Conservation (phyloP, 768 basidiomycete genomes). For the Leccinum obscurum region DNA sequence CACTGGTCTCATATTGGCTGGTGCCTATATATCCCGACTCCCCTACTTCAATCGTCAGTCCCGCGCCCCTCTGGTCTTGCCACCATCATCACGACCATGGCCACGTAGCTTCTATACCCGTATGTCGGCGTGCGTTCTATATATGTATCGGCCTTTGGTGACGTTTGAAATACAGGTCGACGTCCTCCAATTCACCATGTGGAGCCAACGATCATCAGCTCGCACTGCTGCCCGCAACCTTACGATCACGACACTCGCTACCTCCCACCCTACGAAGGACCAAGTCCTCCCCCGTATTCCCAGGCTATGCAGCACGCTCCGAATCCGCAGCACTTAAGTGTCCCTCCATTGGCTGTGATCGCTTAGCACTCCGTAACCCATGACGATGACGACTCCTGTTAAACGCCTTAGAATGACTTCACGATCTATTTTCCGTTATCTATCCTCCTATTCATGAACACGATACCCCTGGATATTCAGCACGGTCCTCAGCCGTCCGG, state of each 20-base stretch:
- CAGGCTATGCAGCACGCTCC: background rate
- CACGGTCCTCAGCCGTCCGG: background rate
- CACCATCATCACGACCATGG: background rate
- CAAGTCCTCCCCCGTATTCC: constrained; percentile 14
- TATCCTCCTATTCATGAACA: background rate
- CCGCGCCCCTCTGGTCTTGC: background rate
- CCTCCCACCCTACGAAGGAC: constrained; percentile 15
- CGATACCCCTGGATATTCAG: constrained; percentile 4
- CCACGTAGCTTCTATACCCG: background rate
- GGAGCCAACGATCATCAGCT: background rate
- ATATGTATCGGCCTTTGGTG: background rate
- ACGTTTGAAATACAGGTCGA: constrained; percentile 1
- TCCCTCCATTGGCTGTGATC: constrained; percentile 3
- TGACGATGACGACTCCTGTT: background rate
- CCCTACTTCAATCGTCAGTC: background rate
- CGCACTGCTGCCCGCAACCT: background rate
- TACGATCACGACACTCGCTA: background rate
- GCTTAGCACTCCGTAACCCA: background rate
- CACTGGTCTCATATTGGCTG: constrained; percentile 7
- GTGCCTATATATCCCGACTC: constrained; percentile 3
- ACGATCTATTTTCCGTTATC: background rate
- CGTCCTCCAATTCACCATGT: constrained; percentile 1
- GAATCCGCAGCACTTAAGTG: background rate
- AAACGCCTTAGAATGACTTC: background rate
- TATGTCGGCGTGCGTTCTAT: background rate